Evolutionary conservation across 495 filamentous ascomycete genomes (phyloP).

Genomic region (Daldinia loculata): DNA sequence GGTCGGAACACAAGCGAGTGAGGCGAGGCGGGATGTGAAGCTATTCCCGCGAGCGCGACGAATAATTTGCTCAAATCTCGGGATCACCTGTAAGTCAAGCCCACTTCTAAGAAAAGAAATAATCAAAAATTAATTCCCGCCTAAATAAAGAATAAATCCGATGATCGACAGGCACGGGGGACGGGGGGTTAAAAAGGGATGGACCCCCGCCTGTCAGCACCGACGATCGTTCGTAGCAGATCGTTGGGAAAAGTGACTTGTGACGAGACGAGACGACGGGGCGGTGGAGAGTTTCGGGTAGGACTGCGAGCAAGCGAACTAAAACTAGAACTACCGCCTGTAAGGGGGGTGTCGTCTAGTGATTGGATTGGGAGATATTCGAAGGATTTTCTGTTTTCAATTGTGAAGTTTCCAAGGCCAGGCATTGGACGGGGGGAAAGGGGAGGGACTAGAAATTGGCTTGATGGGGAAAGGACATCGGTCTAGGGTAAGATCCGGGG

Average conservation of each 20-base stretch:
- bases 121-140: not conserved
- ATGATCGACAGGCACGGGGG: conserved; percentile 36
- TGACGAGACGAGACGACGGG: not conserved
- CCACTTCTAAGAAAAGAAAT: not conserved
- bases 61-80: not conserved
- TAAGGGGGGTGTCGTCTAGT: not conserved
- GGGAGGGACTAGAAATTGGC: not conserved
- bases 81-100: not conserved
- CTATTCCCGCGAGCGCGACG: conserved; percentile 11
- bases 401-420: not conserved
- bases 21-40: conserved; percentile 5
- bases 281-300: not conserved
- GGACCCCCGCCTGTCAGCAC: conserved; percentile 18
- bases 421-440: not conserved
- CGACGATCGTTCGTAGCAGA: conserved; percentile 3
- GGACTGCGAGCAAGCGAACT: not conserved
- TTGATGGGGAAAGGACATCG: not conserved
- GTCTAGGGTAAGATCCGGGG: conserved; percentile 1
- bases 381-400: conserved; percentile 17
- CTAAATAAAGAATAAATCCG: conserved; percentile 18
- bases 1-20: not conserved
- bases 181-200: not conserved
- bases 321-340: not conserved
- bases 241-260: conserved; percentile 19
- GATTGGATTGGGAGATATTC: not conserved